Evolutionary conservation across 2,329 filamentous ascomycete genomes (phyloP), one percentile per base, ranked within the genome.

Genomic region (Talaromyces rugulosus): DNA sequence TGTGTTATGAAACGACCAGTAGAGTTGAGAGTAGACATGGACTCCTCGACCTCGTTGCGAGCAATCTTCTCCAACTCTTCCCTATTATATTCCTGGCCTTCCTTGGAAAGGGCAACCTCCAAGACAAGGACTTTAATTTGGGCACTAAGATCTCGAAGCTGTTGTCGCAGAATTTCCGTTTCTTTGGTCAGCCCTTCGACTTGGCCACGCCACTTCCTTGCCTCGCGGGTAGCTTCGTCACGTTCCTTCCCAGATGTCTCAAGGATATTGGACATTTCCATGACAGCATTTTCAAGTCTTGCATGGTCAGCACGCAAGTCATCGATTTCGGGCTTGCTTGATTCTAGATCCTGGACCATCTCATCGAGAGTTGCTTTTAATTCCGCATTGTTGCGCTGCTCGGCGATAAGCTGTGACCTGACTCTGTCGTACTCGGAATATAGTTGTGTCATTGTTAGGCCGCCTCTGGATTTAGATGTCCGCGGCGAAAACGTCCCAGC

Each of bases 111-210:
- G 70, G 96, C 89, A 62, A 92, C 84, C 74, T 96, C 94, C 75
- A 96, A 90, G 4, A 97, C 83, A 5, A 99, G 84, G 71, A 96
- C 88, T 74, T 96, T 96, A 66, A 97, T 86, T 75, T 99, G 93
- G 0, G 90, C 88, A 69, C 92, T 92, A 23, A 96, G 83, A 74
- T 98, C 95, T 36, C 94, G 89, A 8, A 98, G 82, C 73, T 97
- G 92, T 66, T 92, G 90, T 58, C 89, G 89, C 28, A 96, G 81
- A 44, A 97, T 91, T 63, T 90, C 88, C 34, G 85, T 83, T 76
- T 98, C 92, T 53, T 81, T 83, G 5, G 78, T 75, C 30, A 83
- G 75, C 18, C 84, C 84, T 62, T 84, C 83, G 60, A 92, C 83
- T 61, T 91, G 85, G n/a, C 85, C 85, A 72, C 95, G 88, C 59